Base-by-base conservation (phyloP, 306 rosid genomes). In the Cercis canadensis region DNA sequence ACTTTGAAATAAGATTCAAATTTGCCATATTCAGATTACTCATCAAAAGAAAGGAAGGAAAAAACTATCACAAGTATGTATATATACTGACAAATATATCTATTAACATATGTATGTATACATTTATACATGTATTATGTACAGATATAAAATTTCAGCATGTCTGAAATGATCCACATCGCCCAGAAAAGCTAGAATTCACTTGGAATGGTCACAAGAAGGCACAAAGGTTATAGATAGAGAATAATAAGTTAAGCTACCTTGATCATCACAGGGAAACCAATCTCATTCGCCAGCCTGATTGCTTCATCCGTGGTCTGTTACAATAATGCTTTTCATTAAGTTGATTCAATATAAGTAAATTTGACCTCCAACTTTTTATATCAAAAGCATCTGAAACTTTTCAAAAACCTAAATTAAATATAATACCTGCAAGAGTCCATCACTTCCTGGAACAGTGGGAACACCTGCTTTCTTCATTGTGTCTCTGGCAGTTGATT, bases 251-350 rank as follows among this genome's bases (percentile, higher is more conserved):
- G 52, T 61, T 46, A 55, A 50, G 55, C 73, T 75, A 94, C 99
- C 96, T 94, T 94, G 82, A 94, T 94, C 99, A 94, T 91, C 59
- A 94, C 99, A 6, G 99, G 99, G 71, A 63, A 94, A 60, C 99
- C 99, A 84, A 94, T 94, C 84, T 91, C 99, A 51, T 82, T 9
- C 44, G 99, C 96, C 72, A 94, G 83, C 82, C 36, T 89, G 70
- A 94, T 72, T 68, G 81, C 99, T 86, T 94, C 99, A 77, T 94
- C 99, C 4, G 90, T 91, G 85, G 65, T 89, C 99, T 94, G 95
- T 61, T 12, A 63, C 67, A 67, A 61, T 37, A 50, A 80, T 59
- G 46, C 17, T 18, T 47, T 58, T 49, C 46, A 62, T 51, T 36
- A 68, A 36, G 14, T 11, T 32, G 41, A 51, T 45, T 64, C 14